Evolutionary conservation across 306 rosid genomes (phyloP), one percentile per base, ranked within the genome.

Genomic region (Cicer cuneatum): DNA sequence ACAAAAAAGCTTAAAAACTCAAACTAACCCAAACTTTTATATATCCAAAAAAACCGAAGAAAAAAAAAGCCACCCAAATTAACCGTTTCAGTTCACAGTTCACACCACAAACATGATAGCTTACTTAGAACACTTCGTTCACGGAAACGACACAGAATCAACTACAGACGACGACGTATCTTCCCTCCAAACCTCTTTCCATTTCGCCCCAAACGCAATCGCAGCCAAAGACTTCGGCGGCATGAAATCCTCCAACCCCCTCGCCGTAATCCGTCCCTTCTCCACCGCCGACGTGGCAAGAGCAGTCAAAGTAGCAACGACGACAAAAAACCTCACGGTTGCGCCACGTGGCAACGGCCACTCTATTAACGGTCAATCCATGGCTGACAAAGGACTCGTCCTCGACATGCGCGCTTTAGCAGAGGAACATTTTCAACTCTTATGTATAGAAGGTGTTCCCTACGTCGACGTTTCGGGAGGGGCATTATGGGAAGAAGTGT

Each of bases 281-380:
- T 16, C 72, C 2, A n/a, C 81, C 10, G 84, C 56, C 7, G 98
- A 90, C 80, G 82, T 95, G 1, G 89, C 80, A 0, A 62, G 72
- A 24, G 90, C 87, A 2, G 66, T 95, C 18, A 73, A 37, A 61
- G 84, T 66, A 0, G 97, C 89, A 2, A 71, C 72, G 2, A 68
- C 74, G 8, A 83, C 85, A 4, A 24, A 92, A 7, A 80, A 76
- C 66, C 88, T 90, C 14, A 92, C 98, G 19, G 96, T 90, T n/a
- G 96, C 99, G 0, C 96, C 99, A 0, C 68, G 99, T 2, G 99
- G 99, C 0, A 95, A 95, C 84, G 99, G 98, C 24, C 99, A 95
- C 89, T 95, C 97, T 2, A 92, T 95, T 57, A 92, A 92, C 91
- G 99, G 99, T 18, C 99, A 95, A 84, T 96, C 98, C 46, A 89